These are phyloP conservation scores for Clitoria ternatea DNA, from an alignment of 306 rosid species.

Conservation along the genomic window DNA sequence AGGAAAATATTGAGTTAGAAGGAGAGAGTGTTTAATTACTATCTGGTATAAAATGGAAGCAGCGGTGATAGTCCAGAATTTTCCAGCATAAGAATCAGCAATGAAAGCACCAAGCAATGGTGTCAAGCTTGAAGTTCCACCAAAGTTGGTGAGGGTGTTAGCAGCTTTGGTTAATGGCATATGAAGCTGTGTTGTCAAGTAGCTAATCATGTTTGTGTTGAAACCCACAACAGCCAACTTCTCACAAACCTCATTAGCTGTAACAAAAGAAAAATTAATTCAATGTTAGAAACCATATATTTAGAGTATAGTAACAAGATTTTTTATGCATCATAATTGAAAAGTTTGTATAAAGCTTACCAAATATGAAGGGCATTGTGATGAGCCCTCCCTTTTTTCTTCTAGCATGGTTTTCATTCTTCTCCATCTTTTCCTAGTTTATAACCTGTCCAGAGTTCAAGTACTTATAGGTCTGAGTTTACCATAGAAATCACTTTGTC, in stretches of 20 bases:
- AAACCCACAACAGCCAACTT: conserved; percentile 97
- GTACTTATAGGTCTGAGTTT: conserved; percentile 40
- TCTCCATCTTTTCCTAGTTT: conserved; percentile 36
- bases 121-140: conserved; percentile 85
- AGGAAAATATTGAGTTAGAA: neutral
- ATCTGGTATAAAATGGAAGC: conserved; percentile 81
- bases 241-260: conserved; percentile 81
- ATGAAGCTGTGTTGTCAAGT: conserved; percentile 76
- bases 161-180: conserved; percentile 90
- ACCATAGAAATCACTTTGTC: neutral
- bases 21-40: conserved; percentile 36
- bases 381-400: conserved; percentile 71
- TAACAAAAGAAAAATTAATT: neutral
- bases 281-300: neutral
- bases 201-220: conserved; percentile 75
- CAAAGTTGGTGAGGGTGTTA: conserved; percentile 77
- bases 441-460: conserved; percentile 4
- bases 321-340: neutral
- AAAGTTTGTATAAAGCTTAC: conserved; percentile 38
- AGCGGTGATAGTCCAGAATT: conserved; percentile 67
- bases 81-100: conserved; percentile 72
- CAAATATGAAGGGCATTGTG: conserved; percentile 96
- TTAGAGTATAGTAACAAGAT: neutral
- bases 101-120: conserved; percentile 95
- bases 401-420: conserved; percentile 26